Conservation (phyloP, 345 rosid species). For the Capsella bursapastoris region DNA sequence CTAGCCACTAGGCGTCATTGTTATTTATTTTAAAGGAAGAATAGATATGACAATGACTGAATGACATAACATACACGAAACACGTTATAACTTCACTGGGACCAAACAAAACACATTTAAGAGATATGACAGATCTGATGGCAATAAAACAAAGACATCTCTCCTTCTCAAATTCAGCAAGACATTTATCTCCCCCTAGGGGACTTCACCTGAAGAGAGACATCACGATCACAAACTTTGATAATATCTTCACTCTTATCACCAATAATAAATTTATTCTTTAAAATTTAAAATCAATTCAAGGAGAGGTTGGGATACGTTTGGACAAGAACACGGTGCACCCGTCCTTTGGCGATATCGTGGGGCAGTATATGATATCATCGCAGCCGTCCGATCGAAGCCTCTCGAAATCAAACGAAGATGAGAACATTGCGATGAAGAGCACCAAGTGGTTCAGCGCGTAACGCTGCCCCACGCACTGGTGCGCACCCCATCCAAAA, state of each 20-base stretch:
- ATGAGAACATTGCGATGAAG: conserved; percentile 72
- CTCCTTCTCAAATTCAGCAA: neutral
- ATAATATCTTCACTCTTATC: neutral
- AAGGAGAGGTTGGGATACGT: conserved; percentile 49
- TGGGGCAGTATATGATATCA: conserved; percentile 71
- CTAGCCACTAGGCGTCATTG: neutral
- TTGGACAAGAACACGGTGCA: conserved; percentile 61
- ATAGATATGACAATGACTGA: neutral
- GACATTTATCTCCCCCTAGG: neutral
- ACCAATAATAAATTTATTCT: neutral
- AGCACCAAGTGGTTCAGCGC: conserved; percentile 77
- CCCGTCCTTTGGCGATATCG: conserved; percentile 83
- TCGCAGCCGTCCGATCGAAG: conserved; percentile 66
- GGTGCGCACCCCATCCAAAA: conserved; percentile 89
- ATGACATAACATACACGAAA: neutral
- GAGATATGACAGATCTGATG: neutral
- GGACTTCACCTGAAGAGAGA: neutral
- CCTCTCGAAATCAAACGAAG: conserved; percentile 67
- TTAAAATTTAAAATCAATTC: conserved; percentile 26
- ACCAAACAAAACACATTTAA: neutral
- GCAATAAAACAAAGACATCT: neutral
- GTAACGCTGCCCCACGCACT: conserved; percentile 89
- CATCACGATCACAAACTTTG: neutral
- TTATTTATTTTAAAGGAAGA: neutral
- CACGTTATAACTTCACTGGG: neutral